These are phyloP conservation scores for Umbellularia californica DNA, from an alignment of 164 flowering plant genomes.

Conservation along the genomic window DNA sequence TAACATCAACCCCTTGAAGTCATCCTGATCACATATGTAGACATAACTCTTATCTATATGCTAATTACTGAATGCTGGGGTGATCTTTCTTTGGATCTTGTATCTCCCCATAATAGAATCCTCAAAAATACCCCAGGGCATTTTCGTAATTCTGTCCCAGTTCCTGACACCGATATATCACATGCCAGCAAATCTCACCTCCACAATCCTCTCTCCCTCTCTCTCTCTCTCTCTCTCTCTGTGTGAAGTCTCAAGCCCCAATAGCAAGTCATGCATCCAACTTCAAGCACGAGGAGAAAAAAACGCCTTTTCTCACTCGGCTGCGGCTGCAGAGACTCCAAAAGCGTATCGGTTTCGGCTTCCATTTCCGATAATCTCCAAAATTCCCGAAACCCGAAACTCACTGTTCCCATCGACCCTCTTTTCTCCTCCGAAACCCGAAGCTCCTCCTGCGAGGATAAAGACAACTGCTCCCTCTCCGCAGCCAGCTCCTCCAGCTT, in stretches of 20 bases:
- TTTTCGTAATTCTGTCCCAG: not conserved
- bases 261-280: not conserved
- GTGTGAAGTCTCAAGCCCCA: too few relatives aligned
- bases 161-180: not conserved
- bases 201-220: not conserved
- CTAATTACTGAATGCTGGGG: too few relatives aligned
- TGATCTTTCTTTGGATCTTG: too few relatives aligned
- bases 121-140: not conserved
- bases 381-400: not conserved
- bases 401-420: not conserved
- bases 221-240: not conserved
- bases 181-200: not conserved
- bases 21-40: too few relatives aligned
- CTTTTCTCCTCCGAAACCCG: constrained; percentile 8
- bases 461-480: constrained; percentile 3
- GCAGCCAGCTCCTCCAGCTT: not conserved
- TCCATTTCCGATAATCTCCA: not conserved
- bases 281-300: constrained; percentile 3
- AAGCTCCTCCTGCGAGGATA: constrained; percentile 7
- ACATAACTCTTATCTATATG: too few relatives aligned
- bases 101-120: too few relatives aligned
- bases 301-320: constrained; percentile 9
- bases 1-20: too few relatives aligned
- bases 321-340: constrained; percentile 18
- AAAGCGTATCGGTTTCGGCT: constrained; percentile 8